Evolutionary conservation across 1,139 yeast species (phyloP), one percentile per base, ranked within the genome.

Genomic region (Sugiyamaella neomexicana): DNA sequence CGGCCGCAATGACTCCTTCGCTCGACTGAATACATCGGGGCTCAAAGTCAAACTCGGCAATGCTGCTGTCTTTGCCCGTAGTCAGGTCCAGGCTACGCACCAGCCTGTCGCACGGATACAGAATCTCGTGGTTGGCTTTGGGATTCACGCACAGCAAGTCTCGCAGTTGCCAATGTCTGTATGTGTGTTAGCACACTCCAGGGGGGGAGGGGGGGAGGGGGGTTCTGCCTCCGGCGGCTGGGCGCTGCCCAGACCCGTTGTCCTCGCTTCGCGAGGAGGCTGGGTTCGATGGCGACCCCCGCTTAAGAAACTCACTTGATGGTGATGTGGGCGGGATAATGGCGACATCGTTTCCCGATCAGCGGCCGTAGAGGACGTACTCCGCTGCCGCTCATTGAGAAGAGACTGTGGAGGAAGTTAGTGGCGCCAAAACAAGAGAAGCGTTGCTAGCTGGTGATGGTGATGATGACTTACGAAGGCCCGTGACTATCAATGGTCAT

Each of bases 141-240:
- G 77, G 72, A 16, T 75, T 73, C 54, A 60, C 60, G 44, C 85
- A 82, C 23, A 89, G 74, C 64, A 90, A 76, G 65, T 90, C 95
- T 48, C 96, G 76, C 42, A 90, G 74, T 68, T 90, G 97, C 96
- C 97, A 90, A 73, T 90, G 97, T 54, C 65, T 62, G 12, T 15
- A 5, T 3, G 13, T n/a, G 23, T 25, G 46, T 41, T 31, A 32
- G 31, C 36, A 34, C 20, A 16, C 7, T 8, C 16, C 3, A 12
- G 12, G 4, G 34, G 37, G 37, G n/a, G 2, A 6, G 44, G n/a
- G 12, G 27, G 27, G 15, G 8, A 8, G 17, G 13, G 23, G 3
- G 5, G 7, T 13, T 15, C 20, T 16, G 34, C 34, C 34, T 29
- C 34, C 34, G 34, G 34, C 31, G 31, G 31, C 31, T 27, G 31